These are phyloP conservation scores for Brassica juncea DNA, from an alignment of 345 rosid genomes.

Conservation along the genomic window DNA sequence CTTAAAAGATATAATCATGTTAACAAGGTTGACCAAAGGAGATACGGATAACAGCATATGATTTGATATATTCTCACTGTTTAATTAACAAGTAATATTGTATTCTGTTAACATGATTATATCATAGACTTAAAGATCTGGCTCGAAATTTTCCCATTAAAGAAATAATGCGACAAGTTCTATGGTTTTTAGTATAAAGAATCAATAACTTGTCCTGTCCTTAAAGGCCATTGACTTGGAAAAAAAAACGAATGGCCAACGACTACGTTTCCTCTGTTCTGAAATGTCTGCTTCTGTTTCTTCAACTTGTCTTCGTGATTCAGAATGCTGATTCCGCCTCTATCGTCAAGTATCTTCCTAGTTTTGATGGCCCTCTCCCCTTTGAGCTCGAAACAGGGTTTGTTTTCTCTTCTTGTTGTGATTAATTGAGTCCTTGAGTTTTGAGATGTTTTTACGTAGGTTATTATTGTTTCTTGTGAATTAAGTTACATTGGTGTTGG, in stretches of 20 bases:
- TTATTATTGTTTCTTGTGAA: not conserved
- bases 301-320: conserved; percentile 16
- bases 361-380: conserved; percentile 21
- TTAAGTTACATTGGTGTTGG: conserved; percentile 1
- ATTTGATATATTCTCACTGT: no score
- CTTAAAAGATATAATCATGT: no score
- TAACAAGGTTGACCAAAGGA: no score
- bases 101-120: no score
- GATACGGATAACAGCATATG: no score
- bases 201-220: not conserved
- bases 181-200: not conserved
- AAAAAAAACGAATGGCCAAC: not conserved
- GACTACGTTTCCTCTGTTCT: conserved; percentile 13
- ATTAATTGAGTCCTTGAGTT: not conserved
- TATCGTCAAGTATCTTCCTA: conserved; percentile 11
- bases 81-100: no score
- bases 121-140: not conserved
- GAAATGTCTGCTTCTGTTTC: conserved; percentile 12
- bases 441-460: not conserved
- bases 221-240: not conserved
- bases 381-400: conserved; percentile 23
- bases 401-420: conserved; percentile 1
- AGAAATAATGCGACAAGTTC: not conserved
- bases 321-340: conserved; percentile 14
- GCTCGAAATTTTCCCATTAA: not conserved